A percentile compares a stretch with the other conserved stretches of the same genome.
These are phyloP conservation scores for Suillus subluteus DNA, from an alignment of 768 basidiomycete species.

Conservation along the genomic window DNA sequence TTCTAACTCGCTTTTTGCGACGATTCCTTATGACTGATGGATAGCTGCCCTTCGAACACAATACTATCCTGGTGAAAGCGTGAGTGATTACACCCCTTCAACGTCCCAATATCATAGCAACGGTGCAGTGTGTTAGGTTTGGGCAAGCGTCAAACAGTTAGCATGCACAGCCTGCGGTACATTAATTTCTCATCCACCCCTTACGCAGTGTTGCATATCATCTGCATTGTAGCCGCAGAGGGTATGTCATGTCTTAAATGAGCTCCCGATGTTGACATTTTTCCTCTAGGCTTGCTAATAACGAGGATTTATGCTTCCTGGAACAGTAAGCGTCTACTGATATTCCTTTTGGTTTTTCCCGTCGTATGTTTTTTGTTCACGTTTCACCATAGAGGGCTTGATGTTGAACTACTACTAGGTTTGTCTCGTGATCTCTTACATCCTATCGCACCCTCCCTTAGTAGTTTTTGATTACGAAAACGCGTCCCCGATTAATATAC, in stretches of 20 bases:
- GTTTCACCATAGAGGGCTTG: neutral
- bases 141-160: conserved; percentile 1
- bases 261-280: neutral
- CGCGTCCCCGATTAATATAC: neutral
- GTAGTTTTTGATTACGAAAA: neutral
- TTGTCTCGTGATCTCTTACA: neutral
- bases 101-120: neutral
- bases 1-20: neutral
- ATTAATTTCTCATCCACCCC: neutral
- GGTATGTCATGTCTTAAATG: neutral
- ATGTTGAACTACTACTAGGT: neutral
- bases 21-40: too few relatives aligned
- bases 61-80: conserved; percentile 7
- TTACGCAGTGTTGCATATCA: neutral
- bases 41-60: neutral
- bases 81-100: neutral
- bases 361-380: neutral
- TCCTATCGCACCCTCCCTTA: neutral
- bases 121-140: neutral
- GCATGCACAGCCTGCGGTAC: neutral
- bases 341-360: neutral
- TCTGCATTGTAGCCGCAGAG: conserved; percentile 1
- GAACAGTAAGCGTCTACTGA: neutral
- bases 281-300: neutral
- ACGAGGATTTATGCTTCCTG: conserved; percentile 2